These are phyloP conservation scores for Ceratocystis destructans DNA, from an alignment of 2,329 filamentous ascomycete species.

Conservation along the genomic window DNA sequence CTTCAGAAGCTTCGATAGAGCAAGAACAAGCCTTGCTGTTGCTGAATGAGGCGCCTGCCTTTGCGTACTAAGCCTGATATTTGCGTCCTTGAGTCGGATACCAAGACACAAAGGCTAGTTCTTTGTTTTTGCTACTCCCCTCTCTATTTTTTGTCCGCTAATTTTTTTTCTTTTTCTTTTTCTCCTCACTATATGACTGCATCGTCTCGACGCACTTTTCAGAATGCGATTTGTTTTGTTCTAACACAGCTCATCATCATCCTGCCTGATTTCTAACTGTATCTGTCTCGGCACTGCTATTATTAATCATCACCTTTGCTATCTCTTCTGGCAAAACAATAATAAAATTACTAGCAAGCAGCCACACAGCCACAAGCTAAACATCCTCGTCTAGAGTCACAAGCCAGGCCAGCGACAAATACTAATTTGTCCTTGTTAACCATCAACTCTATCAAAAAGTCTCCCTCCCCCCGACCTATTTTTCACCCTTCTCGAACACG, in stretches of 20 bases:
- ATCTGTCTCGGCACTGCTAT: not conserved
- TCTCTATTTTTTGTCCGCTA: not conserved
- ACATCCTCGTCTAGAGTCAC: not conserved
- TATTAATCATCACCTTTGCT: not conserved
- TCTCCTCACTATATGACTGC: not conserved
- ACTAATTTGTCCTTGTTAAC: not conserved
- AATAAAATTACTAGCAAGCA: not conserved
- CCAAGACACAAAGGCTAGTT: not conserved
- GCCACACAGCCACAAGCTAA: not conserved
- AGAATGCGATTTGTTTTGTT: not conserved
- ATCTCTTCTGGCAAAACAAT: not conserved
- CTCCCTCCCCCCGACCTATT: not conserved
- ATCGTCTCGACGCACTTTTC: not conserved
- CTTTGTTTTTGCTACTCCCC: not conserved
- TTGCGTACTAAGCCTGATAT: not conserved
- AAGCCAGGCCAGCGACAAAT: not conserved
- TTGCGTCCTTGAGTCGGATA: not conserved
- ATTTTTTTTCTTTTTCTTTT: not conserved
- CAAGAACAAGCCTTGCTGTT: not conserved
- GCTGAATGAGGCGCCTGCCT: not conserved
- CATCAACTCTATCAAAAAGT: not conserved
- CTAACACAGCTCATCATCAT: not conserved
- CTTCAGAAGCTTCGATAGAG: slow-evolving; percentile 8
- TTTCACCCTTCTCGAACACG: slow-evolving; percentile 1
- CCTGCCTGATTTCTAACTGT: not conserved